Evolutionary conservation across 1,139 yeast species (phyloP).

Genomic region (Saccharomycopsis phalli): DNA sequence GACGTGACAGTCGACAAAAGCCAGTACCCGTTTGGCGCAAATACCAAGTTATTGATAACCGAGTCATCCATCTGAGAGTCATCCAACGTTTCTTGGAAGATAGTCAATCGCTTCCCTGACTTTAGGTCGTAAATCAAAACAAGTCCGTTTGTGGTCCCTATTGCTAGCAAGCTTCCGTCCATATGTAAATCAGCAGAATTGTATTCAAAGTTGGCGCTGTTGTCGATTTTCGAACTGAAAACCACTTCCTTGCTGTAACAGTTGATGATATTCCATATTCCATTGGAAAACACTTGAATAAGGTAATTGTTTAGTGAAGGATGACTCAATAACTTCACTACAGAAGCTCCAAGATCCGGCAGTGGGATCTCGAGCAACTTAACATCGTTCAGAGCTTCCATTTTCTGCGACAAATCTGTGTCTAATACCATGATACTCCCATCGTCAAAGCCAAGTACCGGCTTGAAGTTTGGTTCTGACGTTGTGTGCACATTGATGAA

Average conservation of each 20-base stretch:
- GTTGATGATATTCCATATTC: constrained; percentile 31
- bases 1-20: constrained; percentile 12
- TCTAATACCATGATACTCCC: constrained; percentile 22
- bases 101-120: constrained; percentile 33
- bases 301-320: constrained; percentile 31
- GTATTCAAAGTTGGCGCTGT: constrained; percentile 20
- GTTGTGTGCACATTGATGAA: constrained; percentile 14
- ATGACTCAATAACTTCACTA: constrained; percentile 26
- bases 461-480: constrained; percentile 17
- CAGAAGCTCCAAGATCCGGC: constrained; percentile 21
- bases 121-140: constrained; percentile 38
- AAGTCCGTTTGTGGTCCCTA: constrained; percentile 34
- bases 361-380: constrained; percentile 6
- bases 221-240: constrained; percentile 15
- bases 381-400: not conserved
- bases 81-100: constrained; percentile 24
- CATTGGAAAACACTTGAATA: constrained; percentile 28
- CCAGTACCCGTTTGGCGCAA: constrained; percentile 26
- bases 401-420: constrained; percentile 9
- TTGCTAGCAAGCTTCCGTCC: constrained; percentile 55
- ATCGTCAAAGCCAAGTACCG: constrained; percentile 21
- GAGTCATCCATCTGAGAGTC: constrained; percentile 22
- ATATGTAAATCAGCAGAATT: constrained; percentile 44
- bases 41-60: constrained; percentile 51
- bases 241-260: constrained; percentile 17